Percentiles rank a stretch among this genome's conserved stretches.
These are phyloP conservation scores for Linum usitatissimum DNA, from an alignment of 345 rosid species.

Conservation along the genomic window DNA sequence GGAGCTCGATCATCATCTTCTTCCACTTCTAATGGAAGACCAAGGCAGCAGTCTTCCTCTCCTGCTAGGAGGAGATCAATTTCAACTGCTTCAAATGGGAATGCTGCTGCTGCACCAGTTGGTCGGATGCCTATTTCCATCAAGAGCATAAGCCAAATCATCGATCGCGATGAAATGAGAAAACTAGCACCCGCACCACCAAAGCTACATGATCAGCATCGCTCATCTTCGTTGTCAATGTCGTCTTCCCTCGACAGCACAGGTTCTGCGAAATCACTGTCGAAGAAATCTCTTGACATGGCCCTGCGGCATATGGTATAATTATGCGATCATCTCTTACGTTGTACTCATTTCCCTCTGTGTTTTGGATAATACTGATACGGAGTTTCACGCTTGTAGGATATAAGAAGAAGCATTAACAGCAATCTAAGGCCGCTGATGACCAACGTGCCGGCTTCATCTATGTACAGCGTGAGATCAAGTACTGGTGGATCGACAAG, in stretches of 20 bases:
- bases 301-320: conserved; percentile 25
- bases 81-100: background rate
- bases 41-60: conserved; percentile 20
- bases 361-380: background rate
- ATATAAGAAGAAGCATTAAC: conserved; percentile 18
- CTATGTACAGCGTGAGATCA: conserved; percentile 27
- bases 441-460: conserved; percentile 64
- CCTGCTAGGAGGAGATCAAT: conserved; percentile 16
- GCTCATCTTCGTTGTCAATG: conserved; percentile 8
- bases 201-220: conserved; percentile 26
- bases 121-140: conserved; percentile 1
- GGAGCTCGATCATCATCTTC: conserved; percentile 31
- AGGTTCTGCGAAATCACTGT: conserved; percentile 20
- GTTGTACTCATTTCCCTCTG: background rate
- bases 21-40: conserved; percentile 27
- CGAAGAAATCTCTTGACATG: conserved; percentile 26
- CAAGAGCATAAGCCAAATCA: conserved; percentile 10
- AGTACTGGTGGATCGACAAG: conserved; percentile 15
- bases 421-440: conserved; percentile 27
- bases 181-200: conserved; percentile 22
- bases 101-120: background rate
- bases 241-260: conserved; percentile 16
- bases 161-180: conserved; percentile 18
- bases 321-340: background rate
- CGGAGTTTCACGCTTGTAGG: conserved; percentile 5